Conservation (phyloP, 1,284 basidiomycete species). For the Kalmanozyma brasiliensis region DNA sequence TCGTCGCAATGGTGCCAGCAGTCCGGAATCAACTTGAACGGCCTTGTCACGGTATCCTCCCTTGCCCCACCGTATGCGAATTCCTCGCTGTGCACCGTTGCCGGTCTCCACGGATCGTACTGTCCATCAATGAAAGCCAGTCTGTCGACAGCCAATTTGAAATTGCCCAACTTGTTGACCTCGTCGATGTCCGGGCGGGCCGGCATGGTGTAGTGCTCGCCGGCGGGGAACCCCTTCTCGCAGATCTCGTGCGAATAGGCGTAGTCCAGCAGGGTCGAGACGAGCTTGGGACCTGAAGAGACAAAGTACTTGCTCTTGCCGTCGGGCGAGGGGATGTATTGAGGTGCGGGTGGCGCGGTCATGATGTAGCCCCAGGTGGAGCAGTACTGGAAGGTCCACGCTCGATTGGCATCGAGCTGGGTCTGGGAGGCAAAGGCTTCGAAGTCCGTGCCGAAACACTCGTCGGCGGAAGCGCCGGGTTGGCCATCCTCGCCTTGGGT, state of each 20-base stretch:
- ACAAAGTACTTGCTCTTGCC: slow-evolving; percentile 36
- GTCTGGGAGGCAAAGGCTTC: slow-evolving; percentile 74
- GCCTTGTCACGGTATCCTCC: slow-evolving; percentile 77
- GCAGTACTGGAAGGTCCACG: slow-evolving; percentile 83
- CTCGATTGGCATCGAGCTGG: slow-evolving; percentile 79
- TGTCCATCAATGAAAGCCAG: slow-evolving; percentile 88
- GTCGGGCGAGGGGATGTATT: slow-evolving; percentile 22
- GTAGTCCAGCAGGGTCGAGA: slow-evolving; percentile 79
- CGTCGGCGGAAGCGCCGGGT: slow-evolving; percentile 25
- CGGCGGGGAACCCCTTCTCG: slow-evolving; percentile 81
- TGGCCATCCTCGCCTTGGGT: slow-evolving; percentile 31
- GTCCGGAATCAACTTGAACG: slow-evolving; percentile 86
- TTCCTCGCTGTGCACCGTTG: slow-evolving; percentile 80
- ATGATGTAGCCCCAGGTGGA: slow-evolving; percentile 93
- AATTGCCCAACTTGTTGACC: slow-evolving; percentile 74
- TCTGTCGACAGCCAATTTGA: slow-evolving; percentile 78
- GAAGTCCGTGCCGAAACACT: slow-evolving; percentile 82
- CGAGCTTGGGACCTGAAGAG: slow-evolving; percentile 72
- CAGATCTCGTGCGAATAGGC: slow-evolving; percentile 85
- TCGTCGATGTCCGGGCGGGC: slow-evolving; percentile 78
- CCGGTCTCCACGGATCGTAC: slow-evolving; percentile 86
- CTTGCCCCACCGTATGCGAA: slow-evolving; percentile 75
- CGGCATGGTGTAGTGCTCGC: slow-evolving; percentile 79
- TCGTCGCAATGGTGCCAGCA: slow-evolving; percentile 60
- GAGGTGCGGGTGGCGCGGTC: slow-evolving; percentile 44